Base-by-base conservation (phyloP, 2,329 filamentous ascomycete genomes). In the Aspergillus ustus region DNA sequence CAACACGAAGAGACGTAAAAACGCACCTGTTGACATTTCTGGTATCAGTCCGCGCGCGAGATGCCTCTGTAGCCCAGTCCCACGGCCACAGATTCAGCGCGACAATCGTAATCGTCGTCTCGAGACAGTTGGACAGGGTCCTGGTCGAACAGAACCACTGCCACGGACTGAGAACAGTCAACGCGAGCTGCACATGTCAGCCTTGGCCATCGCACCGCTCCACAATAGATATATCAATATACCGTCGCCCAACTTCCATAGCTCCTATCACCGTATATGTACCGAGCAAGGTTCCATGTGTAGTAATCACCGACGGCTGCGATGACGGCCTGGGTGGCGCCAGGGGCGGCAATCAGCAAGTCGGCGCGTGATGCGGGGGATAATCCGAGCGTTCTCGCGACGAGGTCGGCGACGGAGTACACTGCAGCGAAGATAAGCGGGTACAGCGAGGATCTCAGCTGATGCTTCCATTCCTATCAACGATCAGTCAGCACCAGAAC, bases 101-200 rank as follows among this genome's bases (percentile, higher is more conserved):
- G 70, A 87, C 83, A 62, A 91, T 83, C 4, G 94, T 97, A 68
- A 99, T 80, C 0, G 91, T 91, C n/a, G 90, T 92, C 81, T 99
- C 95, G 4, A 98, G 81, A 56, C 89, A 95, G 78, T 99, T 99
- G 58, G 94, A 97, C 72, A 99, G 90, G 0, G 95, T 97, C 51
- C 95, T 86, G 0, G 93, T 94, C 1, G 93, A 95, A 78, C 90
- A 95, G 78, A 95, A 98, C 91, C 92, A 98, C 75, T 97, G 92
- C 93, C 95, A 99, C 7, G 95, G 92, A 76, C 88, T 96, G 70
- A 88, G 81, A 48, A 91, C 76, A 3, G 88, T 89, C 78, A 95
- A 84, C 61, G 85, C 83, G 50, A 96, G 81, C 89, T 93, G 75
- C 62, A 66, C 54, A 5, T 58, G 34, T 75, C 62, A 75, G 63